These are phyloP conservation scores for Neurospora sp. DNA, from an alignment of 2,329 filamentous ascomycete genomes.

Conservation along the genomic window DNA sequence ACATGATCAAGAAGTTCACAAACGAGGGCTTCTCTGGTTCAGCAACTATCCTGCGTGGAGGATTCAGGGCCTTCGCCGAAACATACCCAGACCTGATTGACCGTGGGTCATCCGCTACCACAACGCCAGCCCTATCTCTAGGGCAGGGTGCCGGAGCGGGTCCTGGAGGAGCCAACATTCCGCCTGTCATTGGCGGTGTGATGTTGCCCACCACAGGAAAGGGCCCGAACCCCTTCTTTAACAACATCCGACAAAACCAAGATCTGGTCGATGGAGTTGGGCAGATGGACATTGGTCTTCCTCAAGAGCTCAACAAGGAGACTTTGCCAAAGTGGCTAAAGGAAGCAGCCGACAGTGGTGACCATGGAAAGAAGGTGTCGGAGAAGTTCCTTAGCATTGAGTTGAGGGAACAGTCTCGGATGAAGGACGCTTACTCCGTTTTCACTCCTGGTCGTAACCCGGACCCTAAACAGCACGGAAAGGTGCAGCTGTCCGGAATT, in stretches of 20 bases:
- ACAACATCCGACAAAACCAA: slow-evolving; percentile 94
- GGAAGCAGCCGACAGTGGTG: slow-evolving; percentile 51
- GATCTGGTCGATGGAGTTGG: slow-evolving; percentile 90
- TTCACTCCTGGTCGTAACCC: slow-evolving; percentile 33
- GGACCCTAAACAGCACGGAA: slow-evolving; percentile 13
- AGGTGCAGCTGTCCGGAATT: slow-evolving; percentile 75
- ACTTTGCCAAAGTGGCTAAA: slow-evolving; percentile 70
- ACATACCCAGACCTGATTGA: slow-evolving; percentile 59
- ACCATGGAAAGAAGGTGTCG: slow-evolving; percentile 73
- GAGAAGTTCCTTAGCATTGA: slow-evolving; percentile 81
- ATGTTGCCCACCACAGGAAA: slow-evolving; percentile 62
- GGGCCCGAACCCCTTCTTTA: slow-evolving; percentile 80
- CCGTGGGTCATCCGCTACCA: slow-evolving; percentile 23
- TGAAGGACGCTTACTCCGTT: slow-evolving; percentile 64
- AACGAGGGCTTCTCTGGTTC: slow-evolving; percentile 71
- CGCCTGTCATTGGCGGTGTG: slow-evolving; percentile 83
- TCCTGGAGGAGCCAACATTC: slow-evolving; percentile 35
- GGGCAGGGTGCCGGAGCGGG: slow-evolving; percentile 34
- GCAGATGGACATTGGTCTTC: slow-evolving; percentile 53
- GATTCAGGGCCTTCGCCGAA: slow-evolving; percentile 65
- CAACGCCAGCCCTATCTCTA: slow-evolving; percentile 37
- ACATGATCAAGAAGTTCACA: slow-evolving; percentile 88
- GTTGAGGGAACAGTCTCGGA: slow-evolving; percentile 76
- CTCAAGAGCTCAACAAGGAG: slow-evolving; percentile 34
- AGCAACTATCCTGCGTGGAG: slow-evolving; percentile 68